Evolutionary conservation across 176 grass and related monocot genomes (phyloP), one percentile per base, ranked within the genome.

Genomic region (Ensete glaucum): DNA sequence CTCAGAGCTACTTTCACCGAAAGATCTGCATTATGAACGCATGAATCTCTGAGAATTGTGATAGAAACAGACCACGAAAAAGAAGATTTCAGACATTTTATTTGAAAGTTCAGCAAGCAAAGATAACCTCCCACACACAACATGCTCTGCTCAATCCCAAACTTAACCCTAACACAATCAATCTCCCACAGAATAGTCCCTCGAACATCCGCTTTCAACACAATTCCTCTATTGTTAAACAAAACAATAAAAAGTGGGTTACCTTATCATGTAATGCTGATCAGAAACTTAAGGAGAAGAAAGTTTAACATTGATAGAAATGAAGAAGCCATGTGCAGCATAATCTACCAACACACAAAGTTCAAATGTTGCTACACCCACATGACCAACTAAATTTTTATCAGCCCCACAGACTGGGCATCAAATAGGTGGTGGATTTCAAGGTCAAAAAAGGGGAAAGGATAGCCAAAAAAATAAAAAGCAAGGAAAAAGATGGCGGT

Each of bases 31-130:
- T 49, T 29, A 69, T 27, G 26, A 17, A 13, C 52, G 26, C 1
- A 43, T 43, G 4, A 43, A 63, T 9, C 20, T 77, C 29, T 14
- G 11, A 51, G 19, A 52, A 26, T 69, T 13, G 23, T 54, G 20
- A 13, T 8, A 78, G 3, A 43, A 57, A 11, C 10, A 52, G 12
- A 24, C 64, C 9, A 25, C 50, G 72, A 52, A 52, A 29, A 62
- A 72, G 77, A 79, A 79, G 17, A 51, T 79, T 69, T 79, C 26
- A 50, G 26, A 50, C 51, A 54, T 16, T 23, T 58, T 65, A 1
- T 65, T 59, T 23, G 29, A 59, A 62, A 63, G 2, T 56, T 12
- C 15, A 50, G 29, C 54, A 57, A 79, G 73, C 54, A 60, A 49
- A 59, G 16, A 50, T 19, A 15, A 12, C 54, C 53, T 59, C 22